Evolutionary conservation across 225 moss, liverwort and hornwort genomes (phyloP), one percentile per base, ranked within the genome.

Genomic region (Physcomitrium patens): DNA sequence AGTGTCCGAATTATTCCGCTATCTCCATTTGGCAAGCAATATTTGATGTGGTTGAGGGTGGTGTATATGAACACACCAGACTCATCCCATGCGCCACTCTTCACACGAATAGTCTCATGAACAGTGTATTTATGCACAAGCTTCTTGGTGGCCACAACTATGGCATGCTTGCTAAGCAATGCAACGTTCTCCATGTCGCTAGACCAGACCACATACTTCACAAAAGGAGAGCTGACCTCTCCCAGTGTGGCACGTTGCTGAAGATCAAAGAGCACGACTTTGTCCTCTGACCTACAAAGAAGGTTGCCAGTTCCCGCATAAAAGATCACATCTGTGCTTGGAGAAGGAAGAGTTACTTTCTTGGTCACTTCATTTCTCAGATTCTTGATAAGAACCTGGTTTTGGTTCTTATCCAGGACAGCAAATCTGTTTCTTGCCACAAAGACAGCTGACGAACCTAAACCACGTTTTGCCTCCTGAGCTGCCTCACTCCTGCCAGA

Each of bases 61-160:
- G 97, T 94, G 68, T 95, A 99, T 8, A 99, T 87, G 61, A 99
- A 99, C 12, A 99, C 91, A 58, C 97, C 97, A 46, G 94, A 94
- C 31, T 94, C 97, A 78, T 99, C 97, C 97, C 97, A 99, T 24
- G 97, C 94, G 71, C 97, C 97, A 69, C 97, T 99, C 75, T 99
- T 99, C 63, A 99, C 93, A 37, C 97, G 87, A 78, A 99, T 99
- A 19, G 97, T 95, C 70, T 99, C 97, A 64, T 99, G 97, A 10
- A 99, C 94, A 60, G 97, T 99, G 84, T 93, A 99, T 74, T 90
- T 93, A 73, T 93, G 94, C 12, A 91, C 94, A 24, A 99, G 89
- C 76, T 95, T 99, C 89, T 94, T 99, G 12, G 89, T 86, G 31
- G 94, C 94, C 70, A 99, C 89, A 76, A 99, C 86, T 53, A 99